These are phyloP conservation scores for Candida albicans DNA, from an alignment of 1,139 yeast genomes.

Conservation along the genomic window DNA sequence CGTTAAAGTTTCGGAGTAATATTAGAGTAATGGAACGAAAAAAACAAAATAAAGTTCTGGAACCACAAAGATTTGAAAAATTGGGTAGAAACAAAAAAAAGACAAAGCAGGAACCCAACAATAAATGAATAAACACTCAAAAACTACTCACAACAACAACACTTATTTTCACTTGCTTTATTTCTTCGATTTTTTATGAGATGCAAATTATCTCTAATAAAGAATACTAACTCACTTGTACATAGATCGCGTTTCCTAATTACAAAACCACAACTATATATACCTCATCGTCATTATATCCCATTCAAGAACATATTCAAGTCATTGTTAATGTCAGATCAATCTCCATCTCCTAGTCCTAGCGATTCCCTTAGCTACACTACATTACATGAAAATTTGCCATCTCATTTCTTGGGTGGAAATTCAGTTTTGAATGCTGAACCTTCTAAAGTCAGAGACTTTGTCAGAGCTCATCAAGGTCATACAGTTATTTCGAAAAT, in stretches of 20 bases:
- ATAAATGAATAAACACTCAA: neutral
- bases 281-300: neutral
- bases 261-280: slow-evolving; percentile 4
- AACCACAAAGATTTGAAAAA: too few relatives aligned
- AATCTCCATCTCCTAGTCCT: slow-evolving; percentile 8
- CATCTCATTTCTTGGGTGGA: slow-evolving; percentile 76
- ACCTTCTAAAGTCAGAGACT: slow-evolving; percentile 72
- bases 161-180: neutral
- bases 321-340: slow-evolving; percentile 9
- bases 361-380: slow-evolving; percentile 24
- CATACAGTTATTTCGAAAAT: slow-evolving; percentile 91
- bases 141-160: neutral
- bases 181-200: slow-evolving; percentile 5
- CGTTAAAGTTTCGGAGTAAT: too few relatives aligned
- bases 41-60: too few relatives aligned
- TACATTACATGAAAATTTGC: slow-evolving; percentile 43
- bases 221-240: slow-evolving; percentile 7
- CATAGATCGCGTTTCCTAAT: slow-evolving; percentile 6
- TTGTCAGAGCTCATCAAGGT: slow-evolving; percentile 84
- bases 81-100: too few relatives aligned
- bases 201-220: slow-evolving; percentile 6
- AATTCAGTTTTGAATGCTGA: slow-evolving; percentile 76
- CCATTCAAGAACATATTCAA: slow-evolving; percentile 4
- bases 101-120: too few relatives aligned
- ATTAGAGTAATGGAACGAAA: too few relatives aligned